These are phyloP conservation scores for Meyerozyma carpophila DNA, from an alignment of 1,139 yeast species.

Conservation along the genomic window DNA sequence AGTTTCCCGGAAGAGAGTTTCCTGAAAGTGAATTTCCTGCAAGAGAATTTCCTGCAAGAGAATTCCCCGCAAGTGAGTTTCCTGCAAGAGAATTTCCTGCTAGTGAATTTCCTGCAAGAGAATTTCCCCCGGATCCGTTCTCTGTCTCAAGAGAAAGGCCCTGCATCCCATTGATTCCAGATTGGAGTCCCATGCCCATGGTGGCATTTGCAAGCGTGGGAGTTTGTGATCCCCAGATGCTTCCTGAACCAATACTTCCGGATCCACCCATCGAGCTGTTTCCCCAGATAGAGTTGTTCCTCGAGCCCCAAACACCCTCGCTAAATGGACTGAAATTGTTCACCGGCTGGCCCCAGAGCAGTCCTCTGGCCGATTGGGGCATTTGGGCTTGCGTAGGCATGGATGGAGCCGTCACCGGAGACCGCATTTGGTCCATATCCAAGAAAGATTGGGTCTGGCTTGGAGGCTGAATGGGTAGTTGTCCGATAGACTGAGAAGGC, in stretches of 20 bases:
- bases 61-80: too few relatives aligned
- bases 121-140: too few relatives aligned
- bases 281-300: conserved; percentile 33
- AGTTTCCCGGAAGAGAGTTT: too few relatives aligned
- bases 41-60: too few relatives aligned
- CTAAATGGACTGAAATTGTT: not conserved
- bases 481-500: not conserved
- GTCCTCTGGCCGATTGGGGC: not conserved
- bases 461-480: not conserved
- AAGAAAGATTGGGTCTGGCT: not conserved
- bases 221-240: not conserved
- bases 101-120: too few relatives aligned
- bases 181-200: not conserved
- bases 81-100: too few relatives aligned
- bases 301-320: conserved; percentile 6
- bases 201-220: not conserved
- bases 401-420: not conserved
- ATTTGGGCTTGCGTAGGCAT: not conserved
- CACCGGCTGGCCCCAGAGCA: not conserved
- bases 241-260: not conserved
- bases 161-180: not conserved
- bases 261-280: conserved; percentile 2
- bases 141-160: not conserved
- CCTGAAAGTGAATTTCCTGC: too few relatives aligned
- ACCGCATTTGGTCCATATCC: not conserved